phyloP scores from a whole-genome alignment of 768 basidiomycete genomes.

The Agaricus bisporus region DNA sequence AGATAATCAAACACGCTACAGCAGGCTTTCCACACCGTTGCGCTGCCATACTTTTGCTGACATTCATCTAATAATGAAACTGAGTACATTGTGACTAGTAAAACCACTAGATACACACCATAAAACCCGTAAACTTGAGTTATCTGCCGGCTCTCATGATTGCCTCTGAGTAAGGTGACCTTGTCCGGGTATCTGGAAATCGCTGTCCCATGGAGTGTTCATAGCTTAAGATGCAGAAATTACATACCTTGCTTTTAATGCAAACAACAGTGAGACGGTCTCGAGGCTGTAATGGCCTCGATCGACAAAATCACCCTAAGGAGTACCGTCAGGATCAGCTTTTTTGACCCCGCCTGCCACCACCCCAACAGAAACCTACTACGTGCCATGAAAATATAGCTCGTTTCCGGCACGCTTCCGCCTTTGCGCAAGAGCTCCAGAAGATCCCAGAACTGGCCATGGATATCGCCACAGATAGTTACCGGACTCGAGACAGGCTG shows the following conservation, averaged over 20 bases:
- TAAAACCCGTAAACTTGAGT: conserved; percentile 99
- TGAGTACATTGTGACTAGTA: not conserved
- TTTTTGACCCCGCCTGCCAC: conserved; percentile 15
- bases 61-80: conserved; percentile 68
- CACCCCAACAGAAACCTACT: conserved; percentile 27
- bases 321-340: conserved; percentile 18
- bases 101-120: conserved; percentile 43
- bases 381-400: conserved; percentile 96
- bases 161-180: conserved; percentile 87
- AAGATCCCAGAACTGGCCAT: conserved; percentile 97
- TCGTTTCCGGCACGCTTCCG: conserved; percentile 79
- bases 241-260: conserved; percentile 77
- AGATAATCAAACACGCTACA: conserved; percentile 95
- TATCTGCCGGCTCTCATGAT: conserved; percentile 96
- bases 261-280: conserved; percentile 84
- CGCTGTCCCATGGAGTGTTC: conserved; percentile 2
- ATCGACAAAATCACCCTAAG: conserved; percentile 95
- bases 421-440: conserved; percentile 85
- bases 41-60: conserved; percentile 94
- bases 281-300: conserved; percentile 94
- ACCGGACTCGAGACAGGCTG: conserved; percentile 93
- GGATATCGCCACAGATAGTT: conserved; percentile 93
- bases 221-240: not conserved
- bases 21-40: conserved; percentile 95
- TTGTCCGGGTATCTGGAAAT: conserved; percentile 78